These are phyloP conservation scores for Colletotrichum siamense DNA, from an alignment of 2,329 filamentous ascomycete species.

Conservation along the genomic window DNA sequence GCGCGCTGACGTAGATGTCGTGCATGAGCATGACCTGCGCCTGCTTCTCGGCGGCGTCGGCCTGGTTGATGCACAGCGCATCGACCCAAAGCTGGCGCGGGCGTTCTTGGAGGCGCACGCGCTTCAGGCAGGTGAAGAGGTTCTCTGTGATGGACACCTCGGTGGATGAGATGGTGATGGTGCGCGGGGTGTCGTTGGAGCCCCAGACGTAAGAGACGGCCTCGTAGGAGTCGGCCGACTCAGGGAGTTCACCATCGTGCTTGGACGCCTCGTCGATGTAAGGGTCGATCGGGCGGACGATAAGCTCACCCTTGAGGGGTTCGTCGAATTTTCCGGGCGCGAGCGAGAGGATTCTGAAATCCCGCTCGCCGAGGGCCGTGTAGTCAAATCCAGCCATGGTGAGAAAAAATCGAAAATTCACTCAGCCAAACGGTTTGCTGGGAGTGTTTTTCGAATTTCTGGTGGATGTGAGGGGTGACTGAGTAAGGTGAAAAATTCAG, in stretches of 20 bases:
- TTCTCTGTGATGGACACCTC: constrained; percentile 12
- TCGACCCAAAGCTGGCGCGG: constrained; percentile 23
- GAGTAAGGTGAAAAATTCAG: neutral
- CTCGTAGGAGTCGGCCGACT: constrained; percentile 12
- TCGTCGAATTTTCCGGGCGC: neutral
- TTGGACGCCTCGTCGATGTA: constrained; percentile 16
- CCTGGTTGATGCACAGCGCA: constrained; percentile 27
- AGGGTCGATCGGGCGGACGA: neutral
- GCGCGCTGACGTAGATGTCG: constrained; percentile 27
- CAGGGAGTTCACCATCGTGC: constrained; percentile 3
- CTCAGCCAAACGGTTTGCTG: neutral
- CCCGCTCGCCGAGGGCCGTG: constrained; percentile 8
- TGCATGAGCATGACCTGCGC: constrained; percentile 20
- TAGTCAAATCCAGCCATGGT: neutral
- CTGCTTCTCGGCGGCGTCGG: constrained; percentile 17
- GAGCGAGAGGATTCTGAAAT: constrained; percentile 14
- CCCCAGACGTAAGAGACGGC: constrained; percentile 23
- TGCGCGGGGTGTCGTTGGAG: constrained; percentile 7
- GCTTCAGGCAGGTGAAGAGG: constrained; percentile 11
- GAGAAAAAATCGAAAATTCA: neutral
- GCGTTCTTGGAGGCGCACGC: constrained; percentile 7
- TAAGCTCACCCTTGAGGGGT: constrained; percentile 4
- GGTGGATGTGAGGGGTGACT: neutral
- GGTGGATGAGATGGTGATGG: neutral
- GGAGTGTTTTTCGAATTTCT: neutral